Conservation (phyloP, 768 basidiomycete genomes). For the Auricularia cornea region DNA sequence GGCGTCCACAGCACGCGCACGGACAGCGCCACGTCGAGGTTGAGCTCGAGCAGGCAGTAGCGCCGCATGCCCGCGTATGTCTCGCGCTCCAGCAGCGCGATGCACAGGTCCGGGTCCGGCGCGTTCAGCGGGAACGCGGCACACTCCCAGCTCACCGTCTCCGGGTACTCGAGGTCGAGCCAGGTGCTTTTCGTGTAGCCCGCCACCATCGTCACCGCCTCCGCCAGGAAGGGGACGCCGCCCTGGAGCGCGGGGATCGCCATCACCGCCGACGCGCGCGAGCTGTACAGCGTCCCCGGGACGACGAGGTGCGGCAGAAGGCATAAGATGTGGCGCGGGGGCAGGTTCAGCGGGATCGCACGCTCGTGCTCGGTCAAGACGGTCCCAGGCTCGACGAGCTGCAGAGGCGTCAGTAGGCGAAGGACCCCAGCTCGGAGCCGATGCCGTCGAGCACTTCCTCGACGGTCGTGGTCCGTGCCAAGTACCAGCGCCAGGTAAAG, state of each 20-base stretch:
- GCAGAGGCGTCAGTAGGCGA: background rate
- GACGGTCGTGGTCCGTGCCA: constrained; percentile 49
- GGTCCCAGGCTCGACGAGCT: constrained; percentile 18
- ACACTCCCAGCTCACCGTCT: constrained; percentile 22
- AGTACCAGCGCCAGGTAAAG: constrained; percentile 56
- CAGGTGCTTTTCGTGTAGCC: constrained; percentile 16
- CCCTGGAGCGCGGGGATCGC: constrained; percentile 18
- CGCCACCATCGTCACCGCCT: constrained; percentile 15
- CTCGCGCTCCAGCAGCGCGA: constrained; percentile 6
- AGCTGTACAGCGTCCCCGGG: constrained; percentile 18
- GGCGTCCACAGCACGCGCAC: constrained; percentile 18
- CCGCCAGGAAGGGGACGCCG: constrained; percentile 19
- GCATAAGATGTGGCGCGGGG: constrained; percentile 15
- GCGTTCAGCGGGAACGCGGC: constrained; percentile 16
- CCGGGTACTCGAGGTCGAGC: constrained; percentile 19
- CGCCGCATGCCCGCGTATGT: constrained; percentile 20
- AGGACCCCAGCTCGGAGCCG: constrained; percentile 58
- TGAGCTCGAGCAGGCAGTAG: constrained; percentile 21
- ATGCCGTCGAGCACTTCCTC: constrained; percentile 45
- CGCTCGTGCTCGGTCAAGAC: constrained; percentile 17
- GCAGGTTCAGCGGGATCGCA: constrained; percentile 16
- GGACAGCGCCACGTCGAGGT: constrained; percentile 15
- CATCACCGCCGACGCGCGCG: constrained; percentile 18
- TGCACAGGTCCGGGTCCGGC: constrained; percentile 14
- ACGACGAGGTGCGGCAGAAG: constrained; percentile 23